Conservation (phyloP, 257 asterid species). For the Anisodus acutangulus region DNA sequence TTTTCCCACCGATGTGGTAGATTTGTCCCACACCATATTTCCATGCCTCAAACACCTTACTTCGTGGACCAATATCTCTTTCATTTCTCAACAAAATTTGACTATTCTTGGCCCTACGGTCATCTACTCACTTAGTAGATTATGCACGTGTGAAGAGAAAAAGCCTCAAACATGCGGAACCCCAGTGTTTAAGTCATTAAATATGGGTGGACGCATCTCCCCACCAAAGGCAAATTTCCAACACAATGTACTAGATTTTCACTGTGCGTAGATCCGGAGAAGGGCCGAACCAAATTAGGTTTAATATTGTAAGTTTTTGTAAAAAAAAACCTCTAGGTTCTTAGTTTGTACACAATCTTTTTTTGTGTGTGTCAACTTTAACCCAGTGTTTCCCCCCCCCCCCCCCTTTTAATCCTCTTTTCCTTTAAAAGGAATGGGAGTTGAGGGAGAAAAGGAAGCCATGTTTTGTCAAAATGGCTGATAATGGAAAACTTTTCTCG, state of each 20-base stretch:
- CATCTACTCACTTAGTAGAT: no score
- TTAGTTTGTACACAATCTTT: background rate
- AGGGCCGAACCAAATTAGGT: background rate
- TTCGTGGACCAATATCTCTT: no score
- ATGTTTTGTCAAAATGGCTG: constrained; percentile 15
- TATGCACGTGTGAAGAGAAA: no score
- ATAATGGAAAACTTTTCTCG: background rate
- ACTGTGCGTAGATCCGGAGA: rapidly evolving
- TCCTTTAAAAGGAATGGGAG: background rate
- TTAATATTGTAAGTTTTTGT: background rate
- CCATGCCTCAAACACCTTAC: no score
- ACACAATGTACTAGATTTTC: background rate
- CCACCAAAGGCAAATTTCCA: no score
- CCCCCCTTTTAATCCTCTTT: background rate
- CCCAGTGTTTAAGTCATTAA: no score
- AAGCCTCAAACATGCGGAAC: no score
- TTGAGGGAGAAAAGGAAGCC: constrained; percentile 8
- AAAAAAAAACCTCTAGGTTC: background rate
- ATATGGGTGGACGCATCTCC: no score
- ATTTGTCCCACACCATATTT: no score
- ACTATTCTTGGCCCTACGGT: no score
- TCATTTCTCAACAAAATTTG: no score
- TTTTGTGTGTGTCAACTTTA: background rate
- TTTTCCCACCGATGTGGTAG: no score
- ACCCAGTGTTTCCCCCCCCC: background rate